These are phyloP conservation scores for Mycena filopes DNA, from an alignment of 768 basidiomycete genomes.

Conservation along the genomic window DNA sequence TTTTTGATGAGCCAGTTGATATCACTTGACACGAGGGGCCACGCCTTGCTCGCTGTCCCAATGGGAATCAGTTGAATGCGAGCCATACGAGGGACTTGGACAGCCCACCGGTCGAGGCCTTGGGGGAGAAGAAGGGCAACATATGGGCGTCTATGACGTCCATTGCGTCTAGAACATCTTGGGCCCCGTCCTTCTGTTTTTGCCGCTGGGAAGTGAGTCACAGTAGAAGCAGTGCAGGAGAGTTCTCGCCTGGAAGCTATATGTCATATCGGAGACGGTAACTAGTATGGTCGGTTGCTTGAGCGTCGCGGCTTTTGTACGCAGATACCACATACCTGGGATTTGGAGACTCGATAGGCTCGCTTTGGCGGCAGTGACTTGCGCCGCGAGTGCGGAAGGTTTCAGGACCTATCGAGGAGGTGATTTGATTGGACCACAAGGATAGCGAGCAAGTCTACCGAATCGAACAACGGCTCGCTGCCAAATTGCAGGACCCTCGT, in stretches of 20 bases:
- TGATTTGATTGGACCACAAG: background rate
- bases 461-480: constrained; percentile 74
- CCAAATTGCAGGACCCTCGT: constrained; percentile 77
- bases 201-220: background rate
- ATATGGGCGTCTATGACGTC: constrained; percentile 77
- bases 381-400: constrained; percentile 57
- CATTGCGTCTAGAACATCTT: constrained; percentile 65
- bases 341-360: constrained; percentile 63
- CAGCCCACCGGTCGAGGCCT: constrained; percentile 65
- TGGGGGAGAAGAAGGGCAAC: constrained; percentile 72
- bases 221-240: background rate
- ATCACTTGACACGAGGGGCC: constrained; percentile 70
- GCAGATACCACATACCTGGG: too few relatives aligned
- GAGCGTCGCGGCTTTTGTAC: too few relatives aligned
- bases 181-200: constrained; percentile 54
- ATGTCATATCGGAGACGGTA: constrained; percentile 75
- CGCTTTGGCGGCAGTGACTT: constrained; percentile 61
- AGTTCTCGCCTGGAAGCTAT: constrained; percentile 57
- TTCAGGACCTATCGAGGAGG: constrained; percentile 50
- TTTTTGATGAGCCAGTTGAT: constrained; percentile 75
- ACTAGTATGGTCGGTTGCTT: too few relatives aligned
- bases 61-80: constrained; percentile 1
- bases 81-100: background rate
- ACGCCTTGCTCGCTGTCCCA: constrained; percentile 61
- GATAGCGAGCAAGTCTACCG: constrained; percentile 16